phyloP scores from a whole-genome alignment of 768 basidiomycete genomes.

The Paxillus involutus region DNA sequence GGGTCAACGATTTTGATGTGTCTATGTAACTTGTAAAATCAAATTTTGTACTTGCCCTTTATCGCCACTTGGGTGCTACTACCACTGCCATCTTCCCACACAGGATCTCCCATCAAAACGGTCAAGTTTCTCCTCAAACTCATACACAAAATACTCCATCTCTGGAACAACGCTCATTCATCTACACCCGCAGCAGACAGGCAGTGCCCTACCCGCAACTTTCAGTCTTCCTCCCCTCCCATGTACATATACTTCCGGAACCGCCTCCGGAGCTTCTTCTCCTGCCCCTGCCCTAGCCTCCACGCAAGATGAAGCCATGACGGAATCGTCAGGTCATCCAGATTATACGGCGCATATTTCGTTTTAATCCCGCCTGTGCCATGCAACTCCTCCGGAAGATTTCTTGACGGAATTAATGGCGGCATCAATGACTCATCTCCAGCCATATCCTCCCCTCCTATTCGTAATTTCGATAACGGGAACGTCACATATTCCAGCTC shows the following conservation, averaged over 20 bases:
- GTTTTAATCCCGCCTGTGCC: constrained; percentile 41
- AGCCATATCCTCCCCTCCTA: constrained; percentile 22
- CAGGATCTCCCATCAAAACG: neutral
- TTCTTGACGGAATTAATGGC: constrained; percentile 55
- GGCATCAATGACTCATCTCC: constrained; percentile 37
- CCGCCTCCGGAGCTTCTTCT: constrained; percentile 54
- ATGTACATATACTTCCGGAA: constrained; percentile 80
- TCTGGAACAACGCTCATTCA: neutral
- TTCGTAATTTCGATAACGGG: constrained; percentile 41
- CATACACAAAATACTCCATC: neutral
- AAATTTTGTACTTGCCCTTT: constrained; percentile 1
- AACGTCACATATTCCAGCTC: constrained; percentile 82
- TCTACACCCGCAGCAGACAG: neutral
- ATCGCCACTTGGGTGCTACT: constrained; percentile 3
- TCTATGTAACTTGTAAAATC: neutral
- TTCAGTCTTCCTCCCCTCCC: constrained; percentile 36
- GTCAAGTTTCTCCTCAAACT: neutral
- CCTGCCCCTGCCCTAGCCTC: constrained; percentile 51
- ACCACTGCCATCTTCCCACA: constrained; percentile 6
- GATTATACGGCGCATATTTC: constrained; percentile 65
- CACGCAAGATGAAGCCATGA: constrained; percentile 72
- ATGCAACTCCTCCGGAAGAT: constrained; percentile 52
- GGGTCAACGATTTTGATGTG: neutral
- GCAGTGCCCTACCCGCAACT: neutral
- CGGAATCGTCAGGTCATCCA: constrained; percentile 76